Evolutionary conservation across 2,329 filamentous ascomycete genomes (phyloP).

Genomic region (Orbilia oligospora): DNA sequence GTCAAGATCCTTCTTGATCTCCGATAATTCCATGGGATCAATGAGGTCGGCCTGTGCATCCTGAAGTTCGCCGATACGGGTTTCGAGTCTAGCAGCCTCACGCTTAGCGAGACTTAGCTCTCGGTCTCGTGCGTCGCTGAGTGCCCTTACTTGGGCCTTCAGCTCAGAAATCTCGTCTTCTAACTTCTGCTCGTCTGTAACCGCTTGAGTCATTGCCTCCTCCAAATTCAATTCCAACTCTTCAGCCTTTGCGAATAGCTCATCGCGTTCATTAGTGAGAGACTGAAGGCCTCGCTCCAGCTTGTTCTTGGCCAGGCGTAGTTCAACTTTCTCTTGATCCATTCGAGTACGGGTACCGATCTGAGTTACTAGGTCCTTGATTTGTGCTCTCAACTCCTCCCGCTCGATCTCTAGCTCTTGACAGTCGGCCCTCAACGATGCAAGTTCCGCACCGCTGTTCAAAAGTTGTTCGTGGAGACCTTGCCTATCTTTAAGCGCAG

Average conservation of each 20-base stretch:
- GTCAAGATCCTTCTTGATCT: constrained; percentile 72
- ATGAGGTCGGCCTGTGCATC: constrained; percentile 68
- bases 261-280: constrained; percentile 76
- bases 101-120: constrained; percentile 75
- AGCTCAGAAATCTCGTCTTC: constrained; percentile 72
- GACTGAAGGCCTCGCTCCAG: constrained; percentile 78
- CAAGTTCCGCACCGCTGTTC: constrained; percentile 74
- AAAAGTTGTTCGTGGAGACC: constrained; percentile 76
- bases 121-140: constrained; percentile 70
- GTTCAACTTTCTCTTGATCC: constrained; percentile 78
- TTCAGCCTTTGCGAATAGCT: constrained; percentile 73
- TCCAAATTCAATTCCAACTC: constrained; percentile 76
- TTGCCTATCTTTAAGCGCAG: constrained; percentile 75
- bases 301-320: constrained; percentile 77
- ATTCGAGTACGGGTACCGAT: constrained; percentile 71
- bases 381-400: constrained; percentile 76
- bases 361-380: constrained; percentile 72
- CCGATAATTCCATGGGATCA: constrained; percentile 74
- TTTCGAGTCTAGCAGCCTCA: constrained; percentile 77
- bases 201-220: constrained; percentile 76
- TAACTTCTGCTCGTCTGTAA: constrained; percentile 76
- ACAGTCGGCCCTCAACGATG: constrained; percentile 72
- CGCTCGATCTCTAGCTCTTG: constrained; percentile 76
- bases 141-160: constrained; percentile 68
- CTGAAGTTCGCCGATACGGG: constrained; percentile 73